These are phyloP conservation scores for Parietichytrium sp. DNA, from an alignment of 108 stramenopile species.

Conservation along the genomic window DNA sequence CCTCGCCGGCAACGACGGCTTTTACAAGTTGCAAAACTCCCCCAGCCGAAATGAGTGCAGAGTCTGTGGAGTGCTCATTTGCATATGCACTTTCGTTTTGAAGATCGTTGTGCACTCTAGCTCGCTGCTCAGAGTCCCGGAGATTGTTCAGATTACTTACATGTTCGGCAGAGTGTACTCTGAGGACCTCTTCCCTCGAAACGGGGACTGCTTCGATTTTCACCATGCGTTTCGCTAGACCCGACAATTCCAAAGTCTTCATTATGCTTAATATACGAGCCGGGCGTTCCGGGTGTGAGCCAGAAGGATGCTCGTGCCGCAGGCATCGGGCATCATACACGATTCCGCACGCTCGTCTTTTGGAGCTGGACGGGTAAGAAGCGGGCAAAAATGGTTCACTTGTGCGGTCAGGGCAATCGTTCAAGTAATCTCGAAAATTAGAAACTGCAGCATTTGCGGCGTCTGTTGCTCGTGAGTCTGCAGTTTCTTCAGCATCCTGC, in stretches of 20 bases:
- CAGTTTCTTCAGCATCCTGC: neutral
- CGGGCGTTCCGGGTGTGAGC: slow-evolving; percentile 5
- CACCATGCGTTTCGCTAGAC: neutral
- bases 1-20: neutral
- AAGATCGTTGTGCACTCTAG: neutral
- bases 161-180: neutral
- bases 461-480: neutral
- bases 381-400: no score
- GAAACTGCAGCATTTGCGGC: neutral
- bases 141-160: neutral
- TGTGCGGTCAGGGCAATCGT: no score
- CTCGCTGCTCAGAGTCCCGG: neutral
- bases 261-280: slow-evolving; percentile 10
- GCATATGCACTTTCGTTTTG: neutral
- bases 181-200: neutral
- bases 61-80: neutral
- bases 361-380: no score
- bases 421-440: slow-evolving; percentile 10
- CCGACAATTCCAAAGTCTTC: slow-evolving; percentile 25
- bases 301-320: neutral
- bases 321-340: neutral
- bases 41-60: neutral
- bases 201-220: neutral
- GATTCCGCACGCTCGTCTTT: neutral
- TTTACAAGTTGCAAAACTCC: slow-evolving; percentile 24